Evolutionary conservation across 306 rosid genomes (phyloP).

Genomic region (Citrullus amarus): DNA sequence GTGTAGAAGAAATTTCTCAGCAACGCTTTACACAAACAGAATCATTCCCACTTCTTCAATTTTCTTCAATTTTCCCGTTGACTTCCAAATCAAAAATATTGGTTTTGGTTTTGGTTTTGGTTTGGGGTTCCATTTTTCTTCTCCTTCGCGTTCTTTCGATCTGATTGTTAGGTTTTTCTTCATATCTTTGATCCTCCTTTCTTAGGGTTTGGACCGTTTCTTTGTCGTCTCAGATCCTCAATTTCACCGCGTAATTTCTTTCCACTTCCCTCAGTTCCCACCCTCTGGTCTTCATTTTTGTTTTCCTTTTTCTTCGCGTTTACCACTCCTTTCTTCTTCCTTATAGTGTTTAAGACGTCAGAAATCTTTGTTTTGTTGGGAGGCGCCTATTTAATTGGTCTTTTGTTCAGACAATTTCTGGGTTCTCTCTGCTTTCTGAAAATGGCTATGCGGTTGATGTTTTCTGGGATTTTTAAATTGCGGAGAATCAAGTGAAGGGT

Average conservation of each 20-base stretch:
- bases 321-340: not conserved
- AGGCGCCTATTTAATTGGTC: not conserved
- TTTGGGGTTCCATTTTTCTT: not conserved
- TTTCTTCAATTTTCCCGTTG: slow-evolving; percentile 3
- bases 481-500: not conserved
- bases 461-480: slow-evolving; percentile 2
- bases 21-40: not conserved
- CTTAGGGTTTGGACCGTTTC: slow-evolving; percentile 8
- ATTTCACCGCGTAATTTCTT: slow-evolving; percentile 1
- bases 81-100: not conserved
- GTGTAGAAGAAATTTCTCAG: not conserved
- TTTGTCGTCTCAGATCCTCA: slow-evolving; percentile 3
- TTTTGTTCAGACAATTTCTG: not conserved
- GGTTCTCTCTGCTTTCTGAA: not conserved
- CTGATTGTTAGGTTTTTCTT: not conserved
- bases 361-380: not conserved
- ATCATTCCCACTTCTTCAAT: not conserved
- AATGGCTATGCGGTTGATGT: not conserved
- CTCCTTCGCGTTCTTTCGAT: not conserved
- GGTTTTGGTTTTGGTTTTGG: not conserved
- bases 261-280: not conserved
- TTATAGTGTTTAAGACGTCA: not conserved
- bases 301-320: not conserved
- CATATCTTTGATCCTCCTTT: not conserved
- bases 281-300: not conserved